Conservation (phyloP, 1,284 basidiomycete species). For the Austropuccinia psidii region DNA sequence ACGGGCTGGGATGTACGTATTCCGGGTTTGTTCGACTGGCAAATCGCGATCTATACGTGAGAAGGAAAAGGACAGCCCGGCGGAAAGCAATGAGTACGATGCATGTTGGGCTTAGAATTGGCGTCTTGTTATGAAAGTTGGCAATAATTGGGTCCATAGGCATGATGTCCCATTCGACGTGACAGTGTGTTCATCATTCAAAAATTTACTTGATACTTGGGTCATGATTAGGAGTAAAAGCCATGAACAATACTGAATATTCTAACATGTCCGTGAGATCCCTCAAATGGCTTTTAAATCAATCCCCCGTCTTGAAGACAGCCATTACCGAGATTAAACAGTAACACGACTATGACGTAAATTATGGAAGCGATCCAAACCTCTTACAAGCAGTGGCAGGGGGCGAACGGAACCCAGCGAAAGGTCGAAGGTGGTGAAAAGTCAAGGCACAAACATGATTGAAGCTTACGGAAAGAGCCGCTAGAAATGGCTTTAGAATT, state of each 20-base stretch:
- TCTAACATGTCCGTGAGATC: not conserved
- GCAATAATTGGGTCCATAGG: conserved; percentile 5
- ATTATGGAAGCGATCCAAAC: conserved; percentile 13
- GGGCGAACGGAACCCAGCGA: not conserved
- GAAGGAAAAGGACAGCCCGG: conserved; percentile 1
- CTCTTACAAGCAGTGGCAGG: not conserved
- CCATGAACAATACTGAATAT: not conserved
- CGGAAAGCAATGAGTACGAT: conserved; percentile 31
- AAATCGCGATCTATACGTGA: not conserved
- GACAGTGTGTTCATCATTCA: not conserved
- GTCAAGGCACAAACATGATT: conserved; percentile 29
- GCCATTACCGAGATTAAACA: too few species aligned
- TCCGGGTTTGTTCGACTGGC: not conserved
- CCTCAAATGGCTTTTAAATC: not conserved
- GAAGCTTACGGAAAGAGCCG: conserved; percentile 36
- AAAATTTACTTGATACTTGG: not conserved
- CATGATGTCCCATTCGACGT: conserved; percentile 1
- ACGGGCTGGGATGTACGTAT: not conserved
- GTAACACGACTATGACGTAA: conserved; percentile 5
- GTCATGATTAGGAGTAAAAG: too few species aligned
- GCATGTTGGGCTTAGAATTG: not conserved
- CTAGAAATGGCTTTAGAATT: conserved; percentile 3
- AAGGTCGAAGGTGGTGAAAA: conserved; percentile 23
- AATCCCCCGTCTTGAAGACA: too few species aligned
- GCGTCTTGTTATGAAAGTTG: conserved; percentile 5